phyloP scores from a whole-genome alignment of 345 rosid species.

The Psidium guajava region DNA sequence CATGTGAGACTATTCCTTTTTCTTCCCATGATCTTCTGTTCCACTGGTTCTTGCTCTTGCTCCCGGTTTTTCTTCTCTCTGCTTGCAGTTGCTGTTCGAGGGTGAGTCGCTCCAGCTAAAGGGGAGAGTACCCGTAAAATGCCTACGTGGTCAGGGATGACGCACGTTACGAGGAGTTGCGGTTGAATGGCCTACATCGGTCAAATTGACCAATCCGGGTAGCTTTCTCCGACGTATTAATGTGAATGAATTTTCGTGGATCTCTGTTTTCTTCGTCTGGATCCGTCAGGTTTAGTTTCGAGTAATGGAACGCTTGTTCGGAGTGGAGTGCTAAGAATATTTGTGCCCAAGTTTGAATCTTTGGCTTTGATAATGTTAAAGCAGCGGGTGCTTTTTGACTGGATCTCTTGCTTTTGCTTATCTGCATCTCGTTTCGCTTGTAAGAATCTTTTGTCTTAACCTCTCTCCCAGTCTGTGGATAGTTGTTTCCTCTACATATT shows the following conservation, averaged over 20 bases:
- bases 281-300: background rate
- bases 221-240: background rate
- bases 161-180: no score
- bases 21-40: conserved; percentile 1
- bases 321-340: background rate
- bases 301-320: background rate
- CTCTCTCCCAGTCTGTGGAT: background rate
- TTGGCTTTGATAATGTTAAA: background rate
- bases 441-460: background rate
- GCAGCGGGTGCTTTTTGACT: background rate
- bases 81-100: background rate
- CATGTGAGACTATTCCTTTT: conserved; percentile 39
- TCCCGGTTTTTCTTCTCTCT: background rate
- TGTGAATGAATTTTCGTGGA: background rate
- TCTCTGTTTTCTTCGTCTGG: background rate
- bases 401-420: background rate
- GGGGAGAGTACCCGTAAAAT: no score
- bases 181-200: no score
- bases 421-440: background rate
- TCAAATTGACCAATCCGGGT: no score
- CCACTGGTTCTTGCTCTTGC: background rate
- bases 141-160: no score
- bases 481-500: background rate
- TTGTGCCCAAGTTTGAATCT: background rate
- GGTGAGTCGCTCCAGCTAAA: background rate